These are phyloP conservation scores for Amaranthus cruentus DNA, from an alignment of 148 eudicot genomes.

Conservation along the genomic window DNA sequence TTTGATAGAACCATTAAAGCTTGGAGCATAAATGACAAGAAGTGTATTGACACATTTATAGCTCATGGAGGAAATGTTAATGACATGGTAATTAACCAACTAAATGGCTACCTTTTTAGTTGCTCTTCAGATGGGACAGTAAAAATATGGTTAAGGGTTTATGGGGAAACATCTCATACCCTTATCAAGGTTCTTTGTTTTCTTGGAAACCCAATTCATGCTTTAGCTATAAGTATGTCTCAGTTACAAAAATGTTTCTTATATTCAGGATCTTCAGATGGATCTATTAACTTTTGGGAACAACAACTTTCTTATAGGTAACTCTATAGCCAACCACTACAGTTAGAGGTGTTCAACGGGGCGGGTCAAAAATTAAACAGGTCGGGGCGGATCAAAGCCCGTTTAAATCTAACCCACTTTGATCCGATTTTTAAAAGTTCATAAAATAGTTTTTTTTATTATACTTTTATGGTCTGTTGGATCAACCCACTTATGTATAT, in stretches of 20 bases:
- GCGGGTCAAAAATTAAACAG: no score
- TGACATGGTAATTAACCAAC: slow-evolving; percentile 48
- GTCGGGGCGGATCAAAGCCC: no score
- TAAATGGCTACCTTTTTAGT: slow-evolving; percentile 56
- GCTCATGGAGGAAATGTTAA: slow-evolving; percentile 58
- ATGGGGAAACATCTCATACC: slow-evolving; percentile 48
- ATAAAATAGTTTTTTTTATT: no score
- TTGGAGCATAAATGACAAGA: slow-evolving; percentile 45
- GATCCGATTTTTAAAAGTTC: no score
- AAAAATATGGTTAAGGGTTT: slow-evolving; percentile 63
- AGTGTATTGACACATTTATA: slow-evolving; percentile 51
- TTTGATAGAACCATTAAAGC: slow-evolving; percentile 55
- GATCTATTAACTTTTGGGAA: slow-evolving; percentile 55
- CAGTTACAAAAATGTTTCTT: slow-evolving; percentile 26
- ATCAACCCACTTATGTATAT: no score
- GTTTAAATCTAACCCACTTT: no score
- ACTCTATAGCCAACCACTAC: no score
- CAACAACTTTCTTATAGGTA: slow-evolving; percentile 47
- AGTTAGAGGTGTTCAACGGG: no score
- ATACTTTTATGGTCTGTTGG: no score
- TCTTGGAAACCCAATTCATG: slow-evolving; percentile 52
- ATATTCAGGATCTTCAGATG: slow-evolving; percentile 66
- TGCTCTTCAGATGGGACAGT: slow-evolving; percentile 62
- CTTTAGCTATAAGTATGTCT: slow-evolving; percentile 45
- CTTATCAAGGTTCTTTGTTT: slow-evolving; percentile 54